These are phyloP conservation scores for Hemisphaericaspora nanyangensis DNA, from an alignment of 805 yeast species.

Conservation along the genomic window DNA sequence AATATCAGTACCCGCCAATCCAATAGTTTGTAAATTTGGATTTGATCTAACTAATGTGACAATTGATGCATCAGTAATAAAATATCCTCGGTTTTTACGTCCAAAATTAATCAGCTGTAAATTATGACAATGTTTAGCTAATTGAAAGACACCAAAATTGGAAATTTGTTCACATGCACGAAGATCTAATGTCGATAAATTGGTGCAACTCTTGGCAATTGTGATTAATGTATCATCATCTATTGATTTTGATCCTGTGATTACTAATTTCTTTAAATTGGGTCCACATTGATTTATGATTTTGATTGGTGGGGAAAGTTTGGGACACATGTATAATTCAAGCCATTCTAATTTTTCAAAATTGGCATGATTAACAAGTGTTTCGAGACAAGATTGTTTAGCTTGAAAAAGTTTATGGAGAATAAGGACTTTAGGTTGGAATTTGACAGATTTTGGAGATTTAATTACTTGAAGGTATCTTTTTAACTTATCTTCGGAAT, in stretches of 20 bases:
- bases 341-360: slow-evolving; percentile 59
- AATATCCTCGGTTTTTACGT: slow-evolving; percentile 63
- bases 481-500: slow-evolving; percentile 11
- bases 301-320: slow-evolving; percentile 48
- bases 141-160: slow-evolving; percentile 69
- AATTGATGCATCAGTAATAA: slow-evolving; percentile 69
- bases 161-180: slow-evolving; percentile 79
- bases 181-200: slow-evolving; percentile 63
- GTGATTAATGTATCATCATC: slow-evolving; percentile 55
- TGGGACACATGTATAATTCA: slow-evolving; percentile 82
- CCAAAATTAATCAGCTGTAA: slow-evolving; percentile 72
- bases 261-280: slow-evolving; percentile 40
- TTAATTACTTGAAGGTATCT: slow-evolving; percentile 12
- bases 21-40: slow-evolving; percentile 57
- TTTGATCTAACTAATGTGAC: slow-evolving; percentile 55
- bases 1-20: slow-evolving; percentile 83
- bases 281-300: slow-evolving; percentile 21
- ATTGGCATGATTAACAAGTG: slow-evolving; percentile 35
- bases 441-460: slow-evolving; percentile 14
- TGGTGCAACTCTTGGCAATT: slow-evolving; percentile 54
- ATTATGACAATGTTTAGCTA: slow-evolving; percentile 57
- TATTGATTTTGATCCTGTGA: slow-evolving; percentile 69
- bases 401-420: slow-evolving; percentile 61
- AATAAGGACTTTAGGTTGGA: slow-evolving; percentile 46
- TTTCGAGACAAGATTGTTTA: slow-evolving; percentile 51